A percentile compares a stretch with the other conserved stretches of the same genome.
Conservation (phyloP, 805 yeast genomes). For the fission yeast (Schizosaccharomyces pombe) region DNA sequence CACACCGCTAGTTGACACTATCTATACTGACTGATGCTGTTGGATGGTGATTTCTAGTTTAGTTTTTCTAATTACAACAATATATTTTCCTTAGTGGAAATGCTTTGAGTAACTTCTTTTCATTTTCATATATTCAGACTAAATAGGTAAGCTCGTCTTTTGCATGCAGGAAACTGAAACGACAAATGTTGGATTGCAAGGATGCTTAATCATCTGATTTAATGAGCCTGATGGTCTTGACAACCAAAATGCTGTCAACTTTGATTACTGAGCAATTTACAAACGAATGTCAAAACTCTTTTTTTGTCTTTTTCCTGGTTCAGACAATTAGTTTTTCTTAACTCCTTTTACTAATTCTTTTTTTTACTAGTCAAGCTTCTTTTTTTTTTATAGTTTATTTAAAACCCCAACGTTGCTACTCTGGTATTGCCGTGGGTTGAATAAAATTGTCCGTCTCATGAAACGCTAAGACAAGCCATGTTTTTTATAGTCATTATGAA, state of each 20-base stretch:
- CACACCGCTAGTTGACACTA: no score
- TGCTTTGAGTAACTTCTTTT: no score
- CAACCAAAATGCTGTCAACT: slow-evolving; percentile 1
- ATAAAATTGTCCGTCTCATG: no score
- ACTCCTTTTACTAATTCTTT: not conserved
- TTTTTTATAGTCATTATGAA: no score
- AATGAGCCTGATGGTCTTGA: slow-evolving; percentile 3
- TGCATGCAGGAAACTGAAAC: no score
- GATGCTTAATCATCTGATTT: slow-evolving; percentile 2
- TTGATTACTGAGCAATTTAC: not conserved
- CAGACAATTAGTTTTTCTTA: not conserved
- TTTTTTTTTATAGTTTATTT: not conserved
- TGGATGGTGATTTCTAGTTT: no score
- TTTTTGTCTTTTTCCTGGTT: not conserved
- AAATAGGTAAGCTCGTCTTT: not conserved
- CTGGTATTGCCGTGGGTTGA: not conserved
- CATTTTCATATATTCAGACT: no score
- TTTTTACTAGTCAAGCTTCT: not conserved
- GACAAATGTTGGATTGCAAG: not conserved
- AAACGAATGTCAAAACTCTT: not conserved
- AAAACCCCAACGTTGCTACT: not conserved
- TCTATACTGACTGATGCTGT: no score
- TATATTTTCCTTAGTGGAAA: no score
- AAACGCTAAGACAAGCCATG: no score
- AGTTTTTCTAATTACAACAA: no score